Conservation (phyloP, 345 rosid genomes). For the Schrenkiella parvula region DNA sequence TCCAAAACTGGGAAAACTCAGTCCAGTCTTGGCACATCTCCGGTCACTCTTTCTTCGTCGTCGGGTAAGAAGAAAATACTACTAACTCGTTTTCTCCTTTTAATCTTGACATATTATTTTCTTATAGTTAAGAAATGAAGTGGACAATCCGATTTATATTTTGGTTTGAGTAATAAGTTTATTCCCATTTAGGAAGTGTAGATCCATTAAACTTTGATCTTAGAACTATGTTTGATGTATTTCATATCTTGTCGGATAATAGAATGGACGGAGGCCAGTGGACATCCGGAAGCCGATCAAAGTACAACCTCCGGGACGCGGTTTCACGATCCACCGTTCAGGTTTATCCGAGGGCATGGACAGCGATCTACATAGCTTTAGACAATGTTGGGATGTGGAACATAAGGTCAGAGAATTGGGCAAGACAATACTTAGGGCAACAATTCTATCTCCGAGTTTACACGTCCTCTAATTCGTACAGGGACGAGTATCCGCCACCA, state of each 20-base stretch:
- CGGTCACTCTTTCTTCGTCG: slow-evolving; percentile 83
- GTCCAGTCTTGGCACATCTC: slow-evolving; percentile 85
- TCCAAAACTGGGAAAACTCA: slow-evolving; percentile 74
- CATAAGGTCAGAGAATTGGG: slow-evolving; percentile 87
- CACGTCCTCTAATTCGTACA: slow-evolving; percentile 58
- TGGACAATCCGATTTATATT: neutral
- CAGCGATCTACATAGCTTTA: slow-evolving; percentile 75
- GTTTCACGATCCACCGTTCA: slow-evolving; percentile 74
- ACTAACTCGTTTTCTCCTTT: neutral
- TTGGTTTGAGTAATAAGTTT: neutral
- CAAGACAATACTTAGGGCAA: slow-evolving; percentile 86
- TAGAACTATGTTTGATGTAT: neutral
- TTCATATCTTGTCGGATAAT: neutral
- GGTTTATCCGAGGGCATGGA: slow-evolving; percentile 93
- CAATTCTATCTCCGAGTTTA: slow-evolving; percentile 83
- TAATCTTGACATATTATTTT: neutral
- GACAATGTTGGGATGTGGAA: slow-evolving; percentile 99
- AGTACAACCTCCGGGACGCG: slow-evolving; percentile 76
- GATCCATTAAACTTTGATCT: neutral
- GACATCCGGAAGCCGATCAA: slow-evolving; percentile 61
- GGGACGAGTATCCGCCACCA: slow-evolving; percentile 81
- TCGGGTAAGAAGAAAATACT: slow-evolving; percentile 55
- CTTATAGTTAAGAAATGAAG: neutral
- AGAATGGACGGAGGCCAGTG: slow-evolving; percentile 98
- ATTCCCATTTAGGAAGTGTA: neutral